Percentiles rank a stretch among this genome's conserved stretches.
phyloP scores from a whole-genome alignment of 208 protist genomes.

The Angomonas ambiguus region DNA sequence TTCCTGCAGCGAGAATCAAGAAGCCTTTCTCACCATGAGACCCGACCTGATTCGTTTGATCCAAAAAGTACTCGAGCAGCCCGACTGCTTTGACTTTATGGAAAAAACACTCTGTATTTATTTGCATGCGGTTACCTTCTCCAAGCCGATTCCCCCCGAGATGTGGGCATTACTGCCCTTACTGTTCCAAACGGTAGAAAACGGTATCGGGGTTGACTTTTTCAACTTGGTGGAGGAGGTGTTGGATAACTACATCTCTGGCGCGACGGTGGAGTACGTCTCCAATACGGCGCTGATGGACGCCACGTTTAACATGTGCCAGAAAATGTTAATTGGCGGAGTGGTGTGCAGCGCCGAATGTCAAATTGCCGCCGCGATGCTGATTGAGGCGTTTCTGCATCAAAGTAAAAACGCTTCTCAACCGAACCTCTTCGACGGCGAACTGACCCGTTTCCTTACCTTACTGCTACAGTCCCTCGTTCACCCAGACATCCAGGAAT shows the following conservation, averaged over 20 bases:
- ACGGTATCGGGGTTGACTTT: conserved; percentile 81
- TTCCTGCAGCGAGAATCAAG: conserved; percentile 42
- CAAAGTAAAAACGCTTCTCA: conserved; percentile 55
- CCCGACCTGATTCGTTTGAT: conserved; percentile 60
- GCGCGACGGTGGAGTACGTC: conserved; percentile 55
- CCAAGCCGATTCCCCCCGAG: conserved; percentile 55
- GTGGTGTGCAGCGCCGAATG: conserved; percentile 45
- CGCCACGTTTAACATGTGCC: conserved; percentile 54
- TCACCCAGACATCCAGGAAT: conserved; percentile 41
- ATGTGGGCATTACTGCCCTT: conserved; percentile 67
- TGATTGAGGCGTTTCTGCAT: conserved; percentile 85
- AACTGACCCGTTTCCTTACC: conserved; percentile 53
- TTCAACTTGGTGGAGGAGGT: conserved; percentile 78
- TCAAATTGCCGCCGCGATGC: conserved; percentile 59
- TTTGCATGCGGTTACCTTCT: conserved; percentile 59
- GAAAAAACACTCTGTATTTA: conserved; percentile 78
- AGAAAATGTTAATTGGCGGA: conserved; percentile 77
- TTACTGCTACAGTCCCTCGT: conserved; percentile 71
- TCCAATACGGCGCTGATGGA: conserved; percentile 63
- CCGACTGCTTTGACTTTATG: conserved; percentile 79
- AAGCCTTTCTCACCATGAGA: conserved; percentile 41
- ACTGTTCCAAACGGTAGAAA: conserved; percentile 59
- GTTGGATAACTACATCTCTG: conserved; percentile 80
- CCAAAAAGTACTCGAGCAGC: conserved; percentile 46
- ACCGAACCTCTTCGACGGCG: conserved; percentile 40